Evolutionary conservation across 768 basidiomycete genomes (phyloP), one percentile per base, ranked within the genome.

Genomic region (Amanita pseudoporphyria): DNA sequence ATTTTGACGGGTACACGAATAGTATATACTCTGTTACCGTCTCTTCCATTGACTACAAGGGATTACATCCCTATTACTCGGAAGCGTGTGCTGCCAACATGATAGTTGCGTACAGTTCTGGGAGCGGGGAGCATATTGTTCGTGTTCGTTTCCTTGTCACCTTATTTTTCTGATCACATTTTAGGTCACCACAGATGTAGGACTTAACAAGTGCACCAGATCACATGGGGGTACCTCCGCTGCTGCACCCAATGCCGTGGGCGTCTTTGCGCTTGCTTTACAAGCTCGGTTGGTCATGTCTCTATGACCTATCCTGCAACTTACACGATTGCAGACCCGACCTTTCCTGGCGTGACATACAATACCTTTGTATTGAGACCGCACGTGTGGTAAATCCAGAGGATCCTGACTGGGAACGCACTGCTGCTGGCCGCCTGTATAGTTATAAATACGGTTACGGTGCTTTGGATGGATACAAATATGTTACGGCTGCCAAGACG

Each of bases 1-100:
- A 99, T 64, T 98, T 99, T 60, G 95, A 98, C 57, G 96, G 96
- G 6, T 99, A 99, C 64, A 99, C 96, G 10, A 99, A 99, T 62
- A 90, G 87, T 59, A 94, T 98, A 52, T 97, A 90, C 67, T 90
- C 88, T 6, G 81, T 99, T 37, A 99, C 96, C 0, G 91, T 99
- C 24, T 84, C 92, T n/a, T 90, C 96, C 0, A 74, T 98, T 52
- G 96, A 98, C 59, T 81, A 84, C 63, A 88, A 89, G 61, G 95
- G 93, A 13, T 67, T 93, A 28, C 96, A 96, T 60, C 96, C 96
- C 12, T 91, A 88, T 62, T 98, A 99, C 58, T 97, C 95, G 3
- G 96, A 99, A 65, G 70, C 91, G n/a, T 99, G 96, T 60, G 84
- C 95, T 5, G 96, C 96, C 2, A 97, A 97, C 65, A 83, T 99